Conservation (phyloP, 352 stramenopile species). For the Lagenidium giganteum region DNA sequence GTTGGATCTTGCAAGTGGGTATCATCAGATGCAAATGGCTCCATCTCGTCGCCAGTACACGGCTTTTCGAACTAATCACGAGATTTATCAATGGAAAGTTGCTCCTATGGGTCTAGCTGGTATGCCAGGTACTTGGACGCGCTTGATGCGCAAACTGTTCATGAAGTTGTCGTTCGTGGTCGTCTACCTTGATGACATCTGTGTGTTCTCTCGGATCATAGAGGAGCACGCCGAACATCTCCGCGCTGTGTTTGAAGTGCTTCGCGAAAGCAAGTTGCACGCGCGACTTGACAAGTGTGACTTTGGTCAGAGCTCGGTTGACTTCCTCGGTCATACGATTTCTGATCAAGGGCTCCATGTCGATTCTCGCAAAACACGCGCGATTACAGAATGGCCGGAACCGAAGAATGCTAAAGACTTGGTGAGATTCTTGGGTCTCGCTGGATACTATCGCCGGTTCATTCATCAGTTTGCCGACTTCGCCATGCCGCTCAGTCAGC, state of each 20-base stretch:
- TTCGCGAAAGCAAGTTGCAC: too few species aligned
- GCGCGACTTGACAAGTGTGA: not conserved
- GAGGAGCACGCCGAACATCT: slow-evolving; percentile 1
- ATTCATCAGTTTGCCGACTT: slow-evolving; percentile 12
- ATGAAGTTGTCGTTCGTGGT: slow-evolving; percentile 4
- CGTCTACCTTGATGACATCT: slow-evolving; percentile 6
- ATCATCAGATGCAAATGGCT: slow-evolving; percentile 10
- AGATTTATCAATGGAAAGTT: slow-evolving; percentile 6
- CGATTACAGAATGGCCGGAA: slow-evolving; percentile 4
- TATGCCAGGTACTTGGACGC: slow-evolving; percentile 6
- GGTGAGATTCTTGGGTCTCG: slow-evolving; percentile 13
- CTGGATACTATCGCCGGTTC: slow-evolving; percentile 19
- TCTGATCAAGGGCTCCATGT: too few species aligned
- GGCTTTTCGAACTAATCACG: slow-evolving; percentile 1
- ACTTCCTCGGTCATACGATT: slow-evolving; percentile 13
- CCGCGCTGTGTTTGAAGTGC: slow-evolving; percentile 3
- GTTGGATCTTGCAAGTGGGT: slow-evolving; percentile 10
- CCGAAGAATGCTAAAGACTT: slow-evolving; percentile 8
- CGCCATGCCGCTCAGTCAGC: slow-evolving; percentile 9
- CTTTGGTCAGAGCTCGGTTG: slow-evolving; percentile 2
- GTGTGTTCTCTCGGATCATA: not conserved
- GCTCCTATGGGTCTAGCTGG: slow-evolving; percentile 1
- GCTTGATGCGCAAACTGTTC: slow-evolving; percentile 4
- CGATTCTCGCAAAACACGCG: too few species aligned
- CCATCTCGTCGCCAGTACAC: not conserved